A percentile compares a stretch with the other conserved stretches of the same genome.
phyloP scores from a whole-genome alignment of 1,284 basidiomycete species.

The Puccinia novopanici region DNA sequence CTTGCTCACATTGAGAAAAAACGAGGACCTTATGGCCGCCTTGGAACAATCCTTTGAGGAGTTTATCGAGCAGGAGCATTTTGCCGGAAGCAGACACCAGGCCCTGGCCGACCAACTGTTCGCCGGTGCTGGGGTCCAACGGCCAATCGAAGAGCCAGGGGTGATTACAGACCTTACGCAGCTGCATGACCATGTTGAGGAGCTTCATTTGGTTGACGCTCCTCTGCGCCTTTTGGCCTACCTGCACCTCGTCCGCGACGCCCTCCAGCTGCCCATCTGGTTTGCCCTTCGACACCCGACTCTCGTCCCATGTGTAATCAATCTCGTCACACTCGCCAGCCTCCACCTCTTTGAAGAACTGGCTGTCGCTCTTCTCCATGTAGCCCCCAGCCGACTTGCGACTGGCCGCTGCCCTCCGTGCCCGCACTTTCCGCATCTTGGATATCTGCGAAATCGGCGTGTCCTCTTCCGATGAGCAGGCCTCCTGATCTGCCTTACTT shows the following conservation, averaged over 20 bases:
- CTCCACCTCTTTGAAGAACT: conserved; percentile 48
- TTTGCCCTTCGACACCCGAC: neutral
- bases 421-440: conserved; percentile 5
- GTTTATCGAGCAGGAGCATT: conserved; percentile 89
- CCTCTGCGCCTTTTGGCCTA: conserved; percentile 64
- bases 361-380: conserved; percentile 30
- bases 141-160: conserved; percentile 92
- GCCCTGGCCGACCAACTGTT: conserved; percentile 64
- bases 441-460: conserved; percentile 1
- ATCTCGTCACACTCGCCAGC: conserved; percentile 37
- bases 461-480: conserved; percentile 27
- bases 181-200: conserved; percentile 91
- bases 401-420: neutral
- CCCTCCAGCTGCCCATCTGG: neutral
- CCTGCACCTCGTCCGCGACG: neutral
- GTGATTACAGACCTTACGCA: conserved; percentile 84
- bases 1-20: conserved; percentile 71
- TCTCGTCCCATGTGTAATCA: conserved; percentile 31
- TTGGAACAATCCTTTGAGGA: conserved; percentile 80
- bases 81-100: conserved; percentile 86
- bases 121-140: conserved; percentile 62
- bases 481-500: neutral
- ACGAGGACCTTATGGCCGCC: conserved; percentile 84
- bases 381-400: conserved; percentile 29
- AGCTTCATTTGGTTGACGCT: conserved; percentile 86